These are phyloP conservation scores for Metarhizium rileyi DNA, from an alignment of 2,329 filamentous ascomycete species.

Conservation along the genomic window DNA sequence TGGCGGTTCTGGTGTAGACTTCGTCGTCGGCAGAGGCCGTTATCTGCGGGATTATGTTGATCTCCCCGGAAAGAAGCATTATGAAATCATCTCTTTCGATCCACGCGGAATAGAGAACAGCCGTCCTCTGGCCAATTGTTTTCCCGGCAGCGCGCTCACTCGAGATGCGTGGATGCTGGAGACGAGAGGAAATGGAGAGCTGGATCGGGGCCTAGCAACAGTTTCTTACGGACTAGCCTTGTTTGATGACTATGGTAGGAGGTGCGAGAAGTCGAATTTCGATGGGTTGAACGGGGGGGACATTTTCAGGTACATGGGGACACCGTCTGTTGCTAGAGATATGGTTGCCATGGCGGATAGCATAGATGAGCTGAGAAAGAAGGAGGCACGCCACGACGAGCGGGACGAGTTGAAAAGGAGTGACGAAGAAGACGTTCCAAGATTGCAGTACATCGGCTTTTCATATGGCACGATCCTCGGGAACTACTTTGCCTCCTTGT, in stretches of 20 bases:
- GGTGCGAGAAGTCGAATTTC: slow-evolving; percentile 16
- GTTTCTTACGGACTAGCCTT: slow-evolving; percentile 19
- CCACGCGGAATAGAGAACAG: slow-evolving; percentile 30
- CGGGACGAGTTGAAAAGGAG: not conserved
- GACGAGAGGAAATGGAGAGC: slow-evolving; percentile 12
- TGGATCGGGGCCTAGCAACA: slow-evolving; percentile 18
- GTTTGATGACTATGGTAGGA: slow-evolving; percentile 14
- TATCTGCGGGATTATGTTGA: slow-evolving; percentile 19
- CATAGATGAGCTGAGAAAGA: slow-evolving; percentile 22
- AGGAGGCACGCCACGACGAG: not conserved
- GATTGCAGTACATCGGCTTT: slow-evolving; percentile 40
- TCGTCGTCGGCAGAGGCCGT: slow-evolving; percentile 15
- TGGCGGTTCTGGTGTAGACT: slow-evolving; percentile 28
- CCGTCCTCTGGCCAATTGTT: slow-evolving; percentile 30
- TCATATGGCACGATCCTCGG: slow-evolving; percentile 32
- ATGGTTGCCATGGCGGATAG: slow-evolving; percentile 34
- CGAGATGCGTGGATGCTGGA: slow-evolving; percentile 12
- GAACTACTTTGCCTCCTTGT: slow-evolving; percentile 26
- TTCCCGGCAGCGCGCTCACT: slow-evolving; percentile 17
- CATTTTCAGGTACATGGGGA: slow-evolving; percentile 24
- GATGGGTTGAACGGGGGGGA: slow-evolving; percentile 10
- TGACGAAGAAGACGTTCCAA: slow-evolving; percentile 8
- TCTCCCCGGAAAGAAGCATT: slow-evolving; percentile 21
- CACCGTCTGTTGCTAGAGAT: slow-evolving; percentile 30
- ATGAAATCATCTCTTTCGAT: slow-evolving; percentile 35